phyloP scores from a whole-genome alignment of 1,139 yeast genomes.

The Blastobotrys apis region DNA sequence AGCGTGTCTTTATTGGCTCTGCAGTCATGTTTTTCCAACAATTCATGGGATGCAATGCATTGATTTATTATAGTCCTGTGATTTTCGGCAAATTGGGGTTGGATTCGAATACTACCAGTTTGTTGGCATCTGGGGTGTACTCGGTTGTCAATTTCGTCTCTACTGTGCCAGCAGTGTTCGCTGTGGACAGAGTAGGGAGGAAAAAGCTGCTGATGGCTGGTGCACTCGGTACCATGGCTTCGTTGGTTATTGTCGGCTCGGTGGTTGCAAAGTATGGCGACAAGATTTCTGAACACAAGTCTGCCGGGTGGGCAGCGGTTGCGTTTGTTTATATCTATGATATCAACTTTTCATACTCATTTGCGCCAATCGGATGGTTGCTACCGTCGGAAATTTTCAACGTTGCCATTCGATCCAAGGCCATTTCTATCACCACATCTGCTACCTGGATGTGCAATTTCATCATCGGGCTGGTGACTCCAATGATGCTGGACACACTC shows the following conservation, averaged over 20 bases:
- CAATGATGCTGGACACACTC: conserved; percentile 36
- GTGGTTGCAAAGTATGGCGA: conserved; percentile 30
- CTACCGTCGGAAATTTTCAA: conserved; percentile 71
- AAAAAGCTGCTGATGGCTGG: conserved; percentile 49
- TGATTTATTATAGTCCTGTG: conserved; percentile 59
- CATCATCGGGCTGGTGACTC: conserved; percentile 49
- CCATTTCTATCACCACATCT: conserved; percentile 64
- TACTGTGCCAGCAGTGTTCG: conserved; percentile 43
- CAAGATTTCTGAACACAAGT: conserved; percentile 15
- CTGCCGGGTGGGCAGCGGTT: conserved; percentile 41
- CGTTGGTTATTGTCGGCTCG: conserved; percentile 35
- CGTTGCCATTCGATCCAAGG: conserved; percentile 66
- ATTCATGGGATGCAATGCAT: conserved; percentile 67
- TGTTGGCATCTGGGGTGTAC: conserved; percentile 40
- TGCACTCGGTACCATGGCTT: conserved; percentile 44
- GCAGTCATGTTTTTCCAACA: conserved; percentile 59
- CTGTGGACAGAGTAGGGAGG: conserved; percentile 51
- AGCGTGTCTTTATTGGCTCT: conserved; percentile 44
- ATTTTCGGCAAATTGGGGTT: conserved; percentile 50
- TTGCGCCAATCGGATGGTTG: conserved; percentile 84
- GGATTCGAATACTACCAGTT: conserved; percentile 46
- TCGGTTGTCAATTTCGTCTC: conserved; percentile 30
- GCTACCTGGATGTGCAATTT: conserved; percentile 78
- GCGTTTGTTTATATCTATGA: conserved; percentile 69
- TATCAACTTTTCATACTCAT: conserved; percentile 68